Evolutionary conservation across 805 yeast species (phyloP).

Genomic region (Yamadazyma takamatsuzukensis): DNA sequence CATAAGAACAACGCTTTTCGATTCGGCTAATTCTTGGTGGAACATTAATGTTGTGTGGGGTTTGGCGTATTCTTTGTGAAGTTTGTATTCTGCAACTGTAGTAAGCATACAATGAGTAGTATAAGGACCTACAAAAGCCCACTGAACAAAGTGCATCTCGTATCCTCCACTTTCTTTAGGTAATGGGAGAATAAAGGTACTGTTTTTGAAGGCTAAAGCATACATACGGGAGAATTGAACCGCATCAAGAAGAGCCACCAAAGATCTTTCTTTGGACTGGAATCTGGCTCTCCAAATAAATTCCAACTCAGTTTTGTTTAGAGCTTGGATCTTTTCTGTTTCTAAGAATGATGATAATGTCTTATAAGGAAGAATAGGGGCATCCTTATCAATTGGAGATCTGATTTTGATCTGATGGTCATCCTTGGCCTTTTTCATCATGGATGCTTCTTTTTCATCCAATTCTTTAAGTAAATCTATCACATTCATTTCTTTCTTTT

Average conservation of each 20-base stretch:
- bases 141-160: constrained; percentile 91
- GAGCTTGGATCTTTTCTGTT: constrained; percentile 54
- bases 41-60: constrained; percentile 91
- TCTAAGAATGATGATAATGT: constrained; percentile 70
- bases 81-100: constrained; percentile 84
- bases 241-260: constrained; percentile 62
- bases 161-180: constrained; percentile 58
- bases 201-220: constrained; percentile 65
- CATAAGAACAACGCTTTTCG: constrained; percentile 71
- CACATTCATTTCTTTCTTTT: constrained; percentile 53
- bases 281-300: constrained; percentile 89
- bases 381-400: constrained; percentile 30
- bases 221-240: constrained; percentile 61
- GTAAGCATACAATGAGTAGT: constrained; percentile 91
- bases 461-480: constrained; percentile 69
- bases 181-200: constrained; percentile 85
- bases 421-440: constrained; percentile 18
- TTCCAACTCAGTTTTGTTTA: constrained; percentile 64
- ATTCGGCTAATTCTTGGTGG: constrained; percentile 68
- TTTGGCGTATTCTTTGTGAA: constrained; percentile 86
- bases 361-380: constrained; percentile 55
- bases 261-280: constrained; percentile 50
- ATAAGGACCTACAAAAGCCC: constrained; percentile 81
- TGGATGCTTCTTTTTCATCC: constrained; percentile 41
- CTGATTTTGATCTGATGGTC: constrained; percentile 29